Conservation (phyloP, 2,329 filamentous ascomycete species). For the Shiraia sp. region DNA sequence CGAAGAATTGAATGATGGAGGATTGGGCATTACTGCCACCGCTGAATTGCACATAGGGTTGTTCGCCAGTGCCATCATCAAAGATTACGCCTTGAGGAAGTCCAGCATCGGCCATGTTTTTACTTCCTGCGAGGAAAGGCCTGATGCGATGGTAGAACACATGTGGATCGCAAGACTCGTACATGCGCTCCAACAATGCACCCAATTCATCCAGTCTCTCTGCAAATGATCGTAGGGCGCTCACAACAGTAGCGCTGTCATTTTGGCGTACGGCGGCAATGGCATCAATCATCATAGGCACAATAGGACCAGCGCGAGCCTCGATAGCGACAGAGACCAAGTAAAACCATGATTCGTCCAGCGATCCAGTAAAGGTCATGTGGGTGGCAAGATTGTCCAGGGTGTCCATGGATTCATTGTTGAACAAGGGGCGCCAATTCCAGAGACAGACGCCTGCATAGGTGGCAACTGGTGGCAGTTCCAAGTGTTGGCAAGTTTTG, state of each 20-base stretch:
- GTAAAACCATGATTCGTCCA: slow-evolving; percentile 99
- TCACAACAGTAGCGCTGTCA: slow-evolving; percentile 72
- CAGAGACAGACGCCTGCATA: slow-evolving; percentile 91
- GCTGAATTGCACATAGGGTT: slow-evolving; percentile 78
- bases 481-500: slow-evolving; percentile 73
- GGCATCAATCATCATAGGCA: slow-evolving; percentile 86
- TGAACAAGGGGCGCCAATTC: slow-evolving; percentile 95
- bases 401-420: slow-evolving; percentile 77
- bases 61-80: slow-evolving; percentile 72
- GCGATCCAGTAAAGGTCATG: slow-evolving; percentile 87
- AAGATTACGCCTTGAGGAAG: slow-evolving; percentile 86
- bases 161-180: slow-evolving; percentile 91
- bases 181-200: slow-evolving; percentile 80
- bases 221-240: slow-evolving; percentile 79
- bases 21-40: slow-evolving; percentile 97
- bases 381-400: slow-evolving; percentile 88
- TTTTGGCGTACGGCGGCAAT: slow-evolving; percentile 76
- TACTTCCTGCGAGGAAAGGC: slow-evolving; percentile 93
- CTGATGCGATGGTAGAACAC: slow-evolving; percentile 96
- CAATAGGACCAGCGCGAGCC: slow-evolving; percentile 82
- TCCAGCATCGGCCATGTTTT: slow-evolving; percentile 96
- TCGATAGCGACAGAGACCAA: slow-evolving; percentile 95
- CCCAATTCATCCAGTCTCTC: slow-evolving; percentile 87
- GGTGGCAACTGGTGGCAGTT: slow-evolving; percentile 89
- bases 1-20: slow-evolving; percentile 96